Evolutionary conservation across 495 filamentous ascomycete species (phyloP).

Genomic region (Rhypophila decipiens): DNA sequence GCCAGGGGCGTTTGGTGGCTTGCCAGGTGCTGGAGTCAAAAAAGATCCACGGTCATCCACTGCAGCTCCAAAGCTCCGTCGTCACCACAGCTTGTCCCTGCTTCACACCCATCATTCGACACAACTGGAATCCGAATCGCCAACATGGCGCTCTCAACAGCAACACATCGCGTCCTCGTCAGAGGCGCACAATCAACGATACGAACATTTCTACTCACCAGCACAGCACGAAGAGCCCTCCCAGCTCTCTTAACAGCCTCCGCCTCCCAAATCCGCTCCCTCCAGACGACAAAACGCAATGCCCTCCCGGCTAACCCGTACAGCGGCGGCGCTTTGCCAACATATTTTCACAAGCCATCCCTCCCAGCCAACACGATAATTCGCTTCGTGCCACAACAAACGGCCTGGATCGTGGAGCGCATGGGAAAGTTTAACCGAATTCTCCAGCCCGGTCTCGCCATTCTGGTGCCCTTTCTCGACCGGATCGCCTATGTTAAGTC

Average conservation of each 20-base stretch:
- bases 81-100: not conserved
- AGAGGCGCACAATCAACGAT: not conserved
- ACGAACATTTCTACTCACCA: not conserved
- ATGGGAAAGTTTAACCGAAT: conserved; percentile 97
- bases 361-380: conserved; percentile 91
- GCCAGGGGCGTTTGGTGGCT: no score
- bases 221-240: not conserved
- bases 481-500: conserved; percentile 97
- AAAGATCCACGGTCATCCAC: no score
- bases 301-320: conserved; percentile 16
- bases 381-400: conserved; percentile 97
- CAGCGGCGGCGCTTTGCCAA: conserved; percentile 33
- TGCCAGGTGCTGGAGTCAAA: no score
- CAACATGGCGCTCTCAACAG: conserved; percentile 28
- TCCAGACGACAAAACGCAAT: no score
- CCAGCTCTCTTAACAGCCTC: conserved; percentile 24
- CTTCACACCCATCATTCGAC: no score
- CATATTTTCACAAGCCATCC: conserved; percentile 52
- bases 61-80: not conserved
- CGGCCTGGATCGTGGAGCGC: conserved; percentile 98
- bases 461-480: conserved; percentile 86
- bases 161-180: conserved; percentile 23
- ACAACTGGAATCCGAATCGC: no score
- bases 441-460: conserved; percentile 80
- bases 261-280: no score